Percentiles rank a stretch among this genome's conserved stretches.
phyloP scores from a whole-genome alignment of 352 stramenopile species.

The Phytophthora citrophthora region DNA sequence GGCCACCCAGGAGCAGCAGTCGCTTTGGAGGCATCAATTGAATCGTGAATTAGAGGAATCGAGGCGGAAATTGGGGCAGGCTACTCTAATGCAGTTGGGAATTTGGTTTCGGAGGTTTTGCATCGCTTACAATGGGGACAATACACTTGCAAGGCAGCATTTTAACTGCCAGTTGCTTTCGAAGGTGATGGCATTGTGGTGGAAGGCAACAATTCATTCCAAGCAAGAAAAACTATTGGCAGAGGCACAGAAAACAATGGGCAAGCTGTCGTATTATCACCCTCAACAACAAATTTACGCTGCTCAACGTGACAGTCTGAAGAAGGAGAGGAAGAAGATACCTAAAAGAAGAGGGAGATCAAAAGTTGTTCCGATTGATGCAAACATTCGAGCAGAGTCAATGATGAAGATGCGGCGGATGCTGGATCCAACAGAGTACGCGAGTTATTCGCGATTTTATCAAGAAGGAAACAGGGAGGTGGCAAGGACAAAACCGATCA shows the following conservation, averaged over 20 bases:
- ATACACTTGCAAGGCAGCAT: constrained; percentile 11
- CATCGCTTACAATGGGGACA: constrained; percentile 7
- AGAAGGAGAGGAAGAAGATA: constrained; percentile 6
- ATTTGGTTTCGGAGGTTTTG: constrained; percentile 30
- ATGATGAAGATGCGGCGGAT: constrained; percentile 42
- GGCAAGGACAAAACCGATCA: neutral
- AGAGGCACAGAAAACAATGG: constrained; percentile 41
- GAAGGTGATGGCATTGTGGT: constrained; percentile 41
- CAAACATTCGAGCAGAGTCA: constrained; percentile 3
- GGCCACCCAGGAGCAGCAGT: constrained; percentile 27
- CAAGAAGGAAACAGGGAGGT: constrained; percentile 5
- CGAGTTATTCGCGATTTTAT: constrained; percentile 31
- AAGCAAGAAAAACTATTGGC: constrained; percentile 63
- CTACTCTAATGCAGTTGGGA: constrained; percentile 8
- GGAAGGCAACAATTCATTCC: constrained; percentile 47
- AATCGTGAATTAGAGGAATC: constrained; percentile 28
- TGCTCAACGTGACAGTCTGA: neutral
- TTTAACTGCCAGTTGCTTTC: constrained; percentile 23
- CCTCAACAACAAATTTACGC: constrained; percentile 33
- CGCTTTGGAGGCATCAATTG: constrained; percentile 20
- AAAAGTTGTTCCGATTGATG: neutral
- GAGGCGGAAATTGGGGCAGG: constrained; percentile 4
- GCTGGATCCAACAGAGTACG: constrained; percentile 37
- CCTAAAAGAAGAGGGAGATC: constrained; percentile 9
- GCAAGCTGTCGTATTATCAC: constrained; percentile 49